Evolutionary conservation across 1,284 basidiomycete genomes (phyloP).

Genomic region (Moniliella sp.): DNA sequence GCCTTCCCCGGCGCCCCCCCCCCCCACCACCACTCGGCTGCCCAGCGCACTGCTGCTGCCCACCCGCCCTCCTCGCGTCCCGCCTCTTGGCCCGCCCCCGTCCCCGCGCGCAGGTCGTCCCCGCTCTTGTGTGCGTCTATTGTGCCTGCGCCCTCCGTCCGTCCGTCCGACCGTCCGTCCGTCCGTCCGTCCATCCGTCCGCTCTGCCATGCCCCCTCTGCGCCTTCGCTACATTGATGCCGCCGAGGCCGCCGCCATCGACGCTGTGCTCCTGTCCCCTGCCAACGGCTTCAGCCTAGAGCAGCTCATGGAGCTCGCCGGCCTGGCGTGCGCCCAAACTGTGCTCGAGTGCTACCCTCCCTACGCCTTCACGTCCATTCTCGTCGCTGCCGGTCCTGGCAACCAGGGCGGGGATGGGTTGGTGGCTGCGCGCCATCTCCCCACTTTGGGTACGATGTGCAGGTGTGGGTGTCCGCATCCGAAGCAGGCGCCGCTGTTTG

Average conservation of each 20-base stretch:
- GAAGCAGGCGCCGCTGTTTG: constrained; percentile 23
- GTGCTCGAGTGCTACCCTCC: constrained; percentile 55
- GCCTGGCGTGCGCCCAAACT: constrained; percentile 76
- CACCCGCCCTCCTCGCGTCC: too few relatives aligned
- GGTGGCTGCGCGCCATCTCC: constrained; percentile 76
- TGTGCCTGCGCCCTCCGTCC: too few relatives aligned
- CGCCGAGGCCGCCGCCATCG: constrained; percentile 14
- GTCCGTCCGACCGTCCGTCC: too few relatives aligned
- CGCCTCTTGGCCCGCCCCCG: too few relatives aligned
- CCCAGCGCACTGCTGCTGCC: too few relatives aligned
- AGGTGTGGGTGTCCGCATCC: constrained; percentile 25
- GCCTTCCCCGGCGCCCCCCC: too few relatives aligned
- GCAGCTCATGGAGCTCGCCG: too few relatives aligned
- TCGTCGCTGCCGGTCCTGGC: constrained; percentile 86
- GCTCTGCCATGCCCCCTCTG: neutral
- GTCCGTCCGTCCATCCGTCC: too few relatives aligned
- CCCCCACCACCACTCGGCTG: too few relatives aligned
- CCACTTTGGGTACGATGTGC: constrained; percentile 24
- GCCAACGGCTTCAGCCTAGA: constrained; percentile 37
- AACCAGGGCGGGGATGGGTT: constrained; percentile 71
- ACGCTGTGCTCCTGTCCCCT: constrained; percentile 20
- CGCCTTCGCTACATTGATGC: constrained; percentile 19
- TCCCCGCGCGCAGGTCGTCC: too few relatives aligned
- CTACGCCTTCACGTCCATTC: constrained; percentile 48
- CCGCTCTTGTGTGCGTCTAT: too few relatives aligned